Evolutionary conservation across 257 asterid genomes (phyloP), one percentile per base, ranked within the genome.

Genomic region (Capsicum rhomboideum): DNA sequence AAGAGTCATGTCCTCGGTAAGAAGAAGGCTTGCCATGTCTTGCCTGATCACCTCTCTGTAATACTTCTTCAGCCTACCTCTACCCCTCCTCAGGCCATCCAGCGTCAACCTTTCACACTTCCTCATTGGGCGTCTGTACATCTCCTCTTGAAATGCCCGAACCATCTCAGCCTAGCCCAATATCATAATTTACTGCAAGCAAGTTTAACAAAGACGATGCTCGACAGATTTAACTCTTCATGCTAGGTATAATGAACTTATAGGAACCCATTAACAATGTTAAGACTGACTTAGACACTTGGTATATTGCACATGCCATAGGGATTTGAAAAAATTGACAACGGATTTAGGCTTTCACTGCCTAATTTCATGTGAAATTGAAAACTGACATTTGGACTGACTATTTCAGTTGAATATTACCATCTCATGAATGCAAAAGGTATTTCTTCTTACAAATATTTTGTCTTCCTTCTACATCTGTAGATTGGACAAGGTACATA

Each of bases 401-500:
- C 42, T 74, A 14, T 46, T 23, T 12, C 23, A 23, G 21, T 74
- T 46, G 58, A 44, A 7, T 44, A 7, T 46, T 16, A 74, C 54
- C 21, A 5, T 74, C 8, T 3, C 1, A 6, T 23, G 58, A 23
- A 46, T 46, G 59, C 59, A 46, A 23, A 74, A 8, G 31, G 14
- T 20, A n/a, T 74, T 46, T 46, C 59, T 74, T 46, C 80, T 46
- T 23, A 74, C 80, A 46, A 46, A 13, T 16, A 23, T 10, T 75
- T 49, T 46, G 40, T 74, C 21, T 75, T 50, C 44, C 54, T 83
- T 80, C 21, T 82, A 40, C 61, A 16, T 86, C 40, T 80, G 66
- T 72, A 97, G 98, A 97, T 97, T 86, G 99, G 99, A 80, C 97
- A 95, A 89, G 99, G 99, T 17, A 95, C 99, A 26, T 97, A 97